Percentiles rank a stretch among this genome's conserved stretches.
phyloP scores from a whole-genome alignment of 2,329 filamentous ascomycete genomes.

The Whalleya microplaca region DNA sequence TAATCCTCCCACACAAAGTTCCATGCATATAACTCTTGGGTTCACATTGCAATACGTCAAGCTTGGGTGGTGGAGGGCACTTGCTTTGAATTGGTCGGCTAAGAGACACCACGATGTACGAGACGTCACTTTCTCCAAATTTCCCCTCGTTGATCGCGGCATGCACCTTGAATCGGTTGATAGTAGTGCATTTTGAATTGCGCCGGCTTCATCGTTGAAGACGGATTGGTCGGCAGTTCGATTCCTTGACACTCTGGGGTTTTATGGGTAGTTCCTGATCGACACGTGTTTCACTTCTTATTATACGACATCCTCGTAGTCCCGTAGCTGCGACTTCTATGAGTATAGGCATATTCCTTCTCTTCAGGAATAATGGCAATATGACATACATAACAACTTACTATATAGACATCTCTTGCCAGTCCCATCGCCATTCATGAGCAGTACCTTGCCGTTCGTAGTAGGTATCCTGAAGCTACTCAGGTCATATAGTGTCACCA shows the following conservation, averaged over 20 bases:
- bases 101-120: constrained; percentile 13
- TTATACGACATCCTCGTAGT: no score
- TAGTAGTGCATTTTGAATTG: constrained; percentile 23
- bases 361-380: no score
- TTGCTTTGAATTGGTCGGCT: constrained; percentile 19
- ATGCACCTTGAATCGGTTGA: constrained; percentile 21
- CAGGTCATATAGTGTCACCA: constrained; percentile 2
- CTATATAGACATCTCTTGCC: not conserved
- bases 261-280: no score
- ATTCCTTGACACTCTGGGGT: constrained; percentile 6
- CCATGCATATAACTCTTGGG: not conserved
- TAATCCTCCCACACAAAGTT: not conserved
- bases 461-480: constrained; percentile 3
- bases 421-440: not conserved
- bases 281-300: no score
- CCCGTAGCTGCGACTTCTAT: no score
- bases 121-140: constrained; percentile 29
- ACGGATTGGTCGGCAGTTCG: constrained; percentile 29
- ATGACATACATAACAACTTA: not conserved
- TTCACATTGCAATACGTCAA: not conserved
- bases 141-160: constrained; percentile 25
- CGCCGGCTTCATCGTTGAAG: constrained; percentile 19
- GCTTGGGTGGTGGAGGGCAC: constrained; percentile 14
- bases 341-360: no score
- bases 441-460: constrained; percentile 2